A percentile compares a stretch with the other conserved stretches of the same genome.
Conservation (phyloP, 352 stramenopile species). For the Thraustochytrium aureum region DNA sequence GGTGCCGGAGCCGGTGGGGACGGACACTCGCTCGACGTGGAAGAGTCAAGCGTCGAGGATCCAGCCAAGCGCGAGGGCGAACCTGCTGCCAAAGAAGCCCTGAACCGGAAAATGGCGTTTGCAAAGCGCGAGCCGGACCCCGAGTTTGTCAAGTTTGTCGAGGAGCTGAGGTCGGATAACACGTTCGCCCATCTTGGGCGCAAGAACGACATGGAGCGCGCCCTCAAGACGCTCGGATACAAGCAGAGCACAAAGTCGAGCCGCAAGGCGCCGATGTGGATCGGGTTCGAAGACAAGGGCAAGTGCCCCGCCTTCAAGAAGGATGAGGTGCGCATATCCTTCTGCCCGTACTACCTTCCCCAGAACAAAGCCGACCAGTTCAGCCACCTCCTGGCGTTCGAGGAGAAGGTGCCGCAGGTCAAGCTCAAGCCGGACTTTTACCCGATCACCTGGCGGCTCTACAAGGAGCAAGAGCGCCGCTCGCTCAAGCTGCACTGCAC, state of each 20-base stretch:
- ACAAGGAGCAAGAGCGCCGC: constrained; percentile 24
- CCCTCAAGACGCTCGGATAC: constrained; percentile 50
- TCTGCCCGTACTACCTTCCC: constrained; percentile 40
- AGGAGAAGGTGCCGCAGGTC: constrained; percentile 34
- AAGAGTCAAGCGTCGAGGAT: background rate
- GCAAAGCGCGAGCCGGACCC: constrained; percentile 27
- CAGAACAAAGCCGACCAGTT: constrained; percentile 52
- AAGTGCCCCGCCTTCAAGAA: constrained; percentile 37
- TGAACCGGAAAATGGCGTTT: constrained; percentile 25
- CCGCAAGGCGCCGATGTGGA: constrained; percentile 25
- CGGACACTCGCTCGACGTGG: background rate
- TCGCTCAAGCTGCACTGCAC: constrained; percentile 49
- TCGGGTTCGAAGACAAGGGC: constrained; percentile 31
- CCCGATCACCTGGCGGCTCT: constrained; percentile 47
- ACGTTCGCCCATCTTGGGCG: constrained; percentile 25
- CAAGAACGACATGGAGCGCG: constrained; percentile 52
- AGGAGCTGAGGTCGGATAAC: constrained; percentile 28
- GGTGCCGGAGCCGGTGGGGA: background rate
- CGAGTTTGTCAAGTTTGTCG: constrained; percentile 45
- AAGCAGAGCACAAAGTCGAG: constrained; percentile 53
- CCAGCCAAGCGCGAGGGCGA: background rate
- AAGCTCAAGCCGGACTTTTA: constrained; percentile 55
- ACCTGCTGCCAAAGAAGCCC: background rate
- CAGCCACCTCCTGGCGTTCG: constrained; percentile 24
- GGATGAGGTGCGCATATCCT: constrained; percentile 40